Evolutionary conservation across 352 stramenopile species (phyloP).

Genomic region (Phytophthora syringae): DNA sequence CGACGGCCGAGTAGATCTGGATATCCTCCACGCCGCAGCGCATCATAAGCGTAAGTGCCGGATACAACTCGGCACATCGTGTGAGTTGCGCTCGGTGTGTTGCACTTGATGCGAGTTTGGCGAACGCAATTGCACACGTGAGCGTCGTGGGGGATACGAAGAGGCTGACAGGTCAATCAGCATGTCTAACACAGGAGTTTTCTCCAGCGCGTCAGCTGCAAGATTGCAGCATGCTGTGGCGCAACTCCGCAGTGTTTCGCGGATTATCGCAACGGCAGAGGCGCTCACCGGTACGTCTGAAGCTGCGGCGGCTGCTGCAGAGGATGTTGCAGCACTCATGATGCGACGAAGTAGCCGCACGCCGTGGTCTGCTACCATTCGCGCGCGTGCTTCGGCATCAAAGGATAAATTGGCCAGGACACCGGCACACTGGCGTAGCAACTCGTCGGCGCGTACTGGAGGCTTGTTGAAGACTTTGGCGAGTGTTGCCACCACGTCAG

Average conservation of each 20-base stretch:
- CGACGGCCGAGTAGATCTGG: constrained; percentile 90
- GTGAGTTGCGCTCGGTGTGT: constrained; percentile 61
- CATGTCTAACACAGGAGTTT: constrained; percentile 75
- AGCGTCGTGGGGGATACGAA: constrained; percentile 71
- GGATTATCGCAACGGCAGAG: constrained; percentile 38
- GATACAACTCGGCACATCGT: constrained; percentile 76
- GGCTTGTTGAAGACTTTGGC: constrained; percentile 72
- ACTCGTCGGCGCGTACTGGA: constrained; percentile 65
- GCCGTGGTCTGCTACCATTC: constrained; percentile 71
- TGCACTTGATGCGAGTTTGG: constrained; percentile 72
- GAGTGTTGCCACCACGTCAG: constrained; percentile 69
- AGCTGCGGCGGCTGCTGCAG: constrained; percentile 19
- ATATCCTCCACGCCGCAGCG: constrained; percentile 87
- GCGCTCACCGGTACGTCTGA: constrained; percentile 28
- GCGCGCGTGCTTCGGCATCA: constrained; percentile 57
- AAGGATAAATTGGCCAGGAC: constrained; percentile 83
- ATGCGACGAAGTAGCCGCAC: constrained; percentile 73
- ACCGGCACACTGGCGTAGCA: constrained; percentile 66
- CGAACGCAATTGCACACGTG: constrained; percentile 81
- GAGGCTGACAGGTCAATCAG: constrained; percentile 76
- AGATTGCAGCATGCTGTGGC: constrained; percentile 82
- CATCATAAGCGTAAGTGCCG: constrained; percentile 88
- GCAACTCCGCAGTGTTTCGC: constrained; percentile 75
- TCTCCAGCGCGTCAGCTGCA: constrained; percentile 69
- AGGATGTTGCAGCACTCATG: constrained; percentile 49